Evolutionary conservation across 441 rosid genomes (phyloP), one percentile per base, ranked within the genome.

Genomic region (Gossypium armourianum): DNA sequence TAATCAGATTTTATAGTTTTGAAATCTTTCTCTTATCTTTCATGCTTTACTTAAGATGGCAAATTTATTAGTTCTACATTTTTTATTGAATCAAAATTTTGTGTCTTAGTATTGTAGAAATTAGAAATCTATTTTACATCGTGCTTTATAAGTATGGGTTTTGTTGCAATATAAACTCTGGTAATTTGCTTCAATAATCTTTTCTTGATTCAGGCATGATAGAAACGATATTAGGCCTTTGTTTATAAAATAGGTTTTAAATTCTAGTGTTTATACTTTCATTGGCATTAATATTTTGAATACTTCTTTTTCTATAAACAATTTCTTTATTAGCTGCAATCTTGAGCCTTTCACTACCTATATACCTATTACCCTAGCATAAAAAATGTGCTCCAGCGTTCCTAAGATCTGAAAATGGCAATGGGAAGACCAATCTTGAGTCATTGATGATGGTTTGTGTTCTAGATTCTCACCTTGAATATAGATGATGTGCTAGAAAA

Each of bases 211-310:
- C 47, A 60, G 47, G 65, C 47, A 15, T 60, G 65, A 15, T 60
- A 60, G 65, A 60, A 60, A 17, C 32, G 47, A 60, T 60, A 15
- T 15, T 60, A 60, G 65, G 47, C 32, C 9, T 29, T 60, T 60
- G 47, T 12, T 29, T 60, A 7, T 28, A 60, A 29, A 16, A 15
- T 61, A 29, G 65, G 7, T 62, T 62, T 62, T 62, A 32, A 8
- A 17, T 62, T 62, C 15, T 36, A 4, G 15, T 62, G 50, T 16
- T 61, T 32, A 61, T 4, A 4, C 50, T 61, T 32, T 2, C 24
- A 32, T 4, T 60, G 21, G 3, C 19, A 15, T 60, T 60, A 29
- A 17, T n/a, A 4, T 29, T 32, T 28, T 61, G 24, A 61, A 16
- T 2, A 16, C 66, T 61, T 28, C 65, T 15, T 29, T 60, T 29